These are phyloP conservation scores for Crassisporium funariophilum DNA, from an alignment of 768 basidiomycete species.

Conservation along the genomic window DNA sequence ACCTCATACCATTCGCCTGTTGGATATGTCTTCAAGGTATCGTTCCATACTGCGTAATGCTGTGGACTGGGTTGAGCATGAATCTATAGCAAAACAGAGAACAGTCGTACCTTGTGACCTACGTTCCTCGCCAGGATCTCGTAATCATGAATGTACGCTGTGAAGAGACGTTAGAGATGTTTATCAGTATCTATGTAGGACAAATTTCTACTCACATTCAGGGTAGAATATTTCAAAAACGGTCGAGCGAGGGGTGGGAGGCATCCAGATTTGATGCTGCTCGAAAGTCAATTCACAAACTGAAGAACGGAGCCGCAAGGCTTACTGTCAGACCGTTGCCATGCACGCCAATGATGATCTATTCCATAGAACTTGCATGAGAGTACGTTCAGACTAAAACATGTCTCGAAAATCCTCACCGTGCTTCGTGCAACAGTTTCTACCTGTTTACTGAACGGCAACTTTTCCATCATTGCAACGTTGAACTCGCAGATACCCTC, in stretches of 20 bases:
- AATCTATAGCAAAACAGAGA: conserved; percentile 34
- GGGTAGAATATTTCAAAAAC: conserved; percentile 75
- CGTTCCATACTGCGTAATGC: conserved; percentile 29
- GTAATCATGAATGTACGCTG: conserved; percentile 41
- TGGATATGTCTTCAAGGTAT: conserved; percentile 20
- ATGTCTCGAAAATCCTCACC: conserved; percentile 35
- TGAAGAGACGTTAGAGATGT: background rate
- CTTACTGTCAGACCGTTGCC: conserved; percentile 67
- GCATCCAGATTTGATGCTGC: conserved; percentile 70
- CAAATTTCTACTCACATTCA: conserved; percentile 34
- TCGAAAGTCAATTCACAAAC: background rate
- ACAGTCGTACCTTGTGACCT: conserved; percentile 37
- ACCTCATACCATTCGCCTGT: conserved; percentile 17
- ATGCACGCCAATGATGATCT: conserved; percentile 57
- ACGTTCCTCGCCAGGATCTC: conserved; percentile 43
- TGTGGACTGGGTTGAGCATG: conserved; percentile 23
- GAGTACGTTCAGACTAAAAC: background rate
- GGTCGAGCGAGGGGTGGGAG: conserved; percentile 57
- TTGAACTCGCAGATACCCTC: conserved; percentile 56
- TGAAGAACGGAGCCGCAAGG: background rate
- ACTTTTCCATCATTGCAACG: conserved; percentile 35
- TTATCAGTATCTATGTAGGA: background rate
- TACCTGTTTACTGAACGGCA: conserved; percentile 66
- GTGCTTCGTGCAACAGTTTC: conserved; percentile 61
- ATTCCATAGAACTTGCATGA: background rate